Percentiles rank a stretch among this genome's conserved stretches.
Conservation (phyloP, 768 basidiomycete genomes). For the Leucocoprinus leucothites region DNA sequence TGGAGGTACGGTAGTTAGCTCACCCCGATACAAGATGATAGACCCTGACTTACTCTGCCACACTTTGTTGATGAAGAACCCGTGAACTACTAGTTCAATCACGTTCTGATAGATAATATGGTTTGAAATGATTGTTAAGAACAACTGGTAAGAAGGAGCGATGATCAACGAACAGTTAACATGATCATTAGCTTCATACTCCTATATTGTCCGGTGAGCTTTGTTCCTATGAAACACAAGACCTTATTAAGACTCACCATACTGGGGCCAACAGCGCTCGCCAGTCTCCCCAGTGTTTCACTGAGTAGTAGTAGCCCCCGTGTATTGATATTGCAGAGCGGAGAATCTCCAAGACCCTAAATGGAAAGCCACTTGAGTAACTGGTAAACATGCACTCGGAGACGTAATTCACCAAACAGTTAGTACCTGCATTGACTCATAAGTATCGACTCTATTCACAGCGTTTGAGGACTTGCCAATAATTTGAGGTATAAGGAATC, state of each 20-base stretch:
- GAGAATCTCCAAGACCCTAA: constrained; percentile 3
- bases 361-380: background rate
- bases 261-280: background rate
- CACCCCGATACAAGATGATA: background rate
- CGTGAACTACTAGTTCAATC: constrained; percentile 7
- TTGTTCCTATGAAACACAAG: background rate
- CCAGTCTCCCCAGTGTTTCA: constrained; percentile 6
- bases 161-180: constrained; percentile 5
- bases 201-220: background rate
- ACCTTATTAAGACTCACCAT: background rate
- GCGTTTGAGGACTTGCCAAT: background rate
- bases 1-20: background rate
- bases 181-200: constrained; percentile 12
- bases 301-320: constrained; percentile 10
- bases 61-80: constrained; percentile 11
- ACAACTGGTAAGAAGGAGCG: background rate
- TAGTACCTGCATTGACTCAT: background rate
- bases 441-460: background rate
- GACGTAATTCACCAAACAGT: background rate
- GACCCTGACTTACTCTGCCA: constrained; percentile 1
- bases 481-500: background rate
- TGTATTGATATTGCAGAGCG: constrained; percentile 8
- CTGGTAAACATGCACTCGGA: background rate
- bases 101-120: background rate
- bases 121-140: too few species aligned